These are phyloP conservation scores for Sporothrix variecibatus DNA, from an alignment of 2,329 filamentous ascomycete species.

Conservation along the genomic window DNA sequence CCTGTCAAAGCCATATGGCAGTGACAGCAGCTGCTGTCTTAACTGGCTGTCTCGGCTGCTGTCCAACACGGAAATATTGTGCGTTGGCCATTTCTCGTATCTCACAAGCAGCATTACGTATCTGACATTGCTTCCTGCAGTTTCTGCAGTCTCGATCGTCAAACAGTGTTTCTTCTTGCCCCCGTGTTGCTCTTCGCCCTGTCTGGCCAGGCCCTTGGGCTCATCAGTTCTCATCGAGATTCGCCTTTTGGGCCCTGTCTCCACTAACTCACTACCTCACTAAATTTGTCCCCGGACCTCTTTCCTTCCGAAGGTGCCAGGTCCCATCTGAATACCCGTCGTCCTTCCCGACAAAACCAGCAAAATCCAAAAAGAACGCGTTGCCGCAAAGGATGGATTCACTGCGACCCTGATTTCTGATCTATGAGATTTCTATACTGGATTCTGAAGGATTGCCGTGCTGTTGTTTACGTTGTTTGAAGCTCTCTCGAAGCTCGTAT, in stretches of 20 bases:
- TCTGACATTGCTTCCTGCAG: background rate
- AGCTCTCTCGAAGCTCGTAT: background rate
- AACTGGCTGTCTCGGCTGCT: constrained; percentile 1
- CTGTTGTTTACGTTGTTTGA: background rate
- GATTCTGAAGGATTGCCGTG: background rate
- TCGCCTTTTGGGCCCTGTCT: constrained; percentile 2
- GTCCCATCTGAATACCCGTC: background rate
- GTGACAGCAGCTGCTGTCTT: background rate
- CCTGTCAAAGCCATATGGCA: background rate
- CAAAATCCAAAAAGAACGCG: background rate
- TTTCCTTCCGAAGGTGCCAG: background rate
- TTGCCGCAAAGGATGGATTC: background rate
- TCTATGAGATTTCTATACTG: background rate
- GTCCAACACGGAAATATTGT: background rate
- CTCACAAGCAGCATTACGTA: background rate
- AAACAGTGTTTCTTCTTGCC: no score
- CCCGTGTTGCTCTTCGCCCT: background rate
- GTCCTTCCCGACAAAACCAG: background rate
- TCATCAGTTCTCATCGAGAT: constrained; percentile 5
- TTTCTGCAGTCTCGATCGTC: background rate
- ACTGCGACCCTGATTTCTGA: background rate
- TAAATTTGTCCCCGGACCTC: no score
- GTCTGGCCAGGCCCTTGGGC: background rate
- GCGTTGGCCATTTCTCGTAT: background rate
- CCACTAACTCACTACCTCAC: background rate